A percentile compares a stretch with the other conserved stretches of the same genome.
These are phyloP conservation scores for Aegilops longissima DNA, from an alignment of 176 grass and related monocot genomes.

Conservation along the genomic window DNA sequence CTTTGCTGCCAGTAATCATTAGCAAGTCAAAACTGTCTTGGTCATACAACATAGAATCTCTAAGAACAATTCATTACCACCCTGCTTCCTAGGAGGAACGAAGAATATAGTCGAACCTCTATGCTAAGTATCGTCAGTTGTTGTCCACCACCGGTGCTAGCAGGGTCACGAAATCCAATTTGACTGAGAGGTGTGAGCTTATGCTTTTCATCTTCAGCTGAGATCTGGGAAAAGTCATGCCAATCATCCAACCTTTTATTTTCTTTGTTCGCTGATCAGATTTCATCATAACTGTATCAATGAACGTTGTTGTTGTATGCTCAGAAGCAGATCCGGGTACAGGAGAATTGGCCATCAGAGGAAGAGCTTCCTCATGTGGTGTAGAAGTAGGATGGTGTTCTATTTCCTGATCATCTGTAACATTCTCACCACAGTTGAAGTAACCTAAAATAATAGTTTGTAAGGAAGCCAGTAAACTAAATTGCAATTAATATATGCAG, in stretches of 20 bases:
- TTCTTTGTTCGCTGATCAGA: slow-evolving; percentile 31
- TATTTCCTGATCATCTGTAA: slow-evolving; percentile 24
- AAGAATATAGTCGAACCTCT: slow-evolving; percentile 50
- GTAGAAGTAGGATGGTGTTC: slow-evolving; percentile 15
- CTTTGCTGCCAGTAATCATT: not conserved
- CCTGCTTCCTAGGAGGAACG: not conserved
- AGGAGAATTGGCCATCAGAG: slow-evolving; percentile 32
- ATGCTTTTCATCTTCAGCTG: slow-evolving; percentile 63
- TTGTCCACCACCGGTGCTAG: slow-evolving; percentile 70
- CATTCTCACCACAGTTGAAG: slow-evolving; percentile 19
- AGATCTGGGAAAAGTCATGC: slow-evolving; percentile 88
- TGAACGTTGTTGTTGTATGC: slow-evolving; percentile 6
- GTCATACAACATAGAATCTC: not conserved
- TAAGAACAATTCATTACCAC: slow-evolving; percentile 5
- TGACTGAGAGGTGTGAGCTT: slow-evolving; percentile 87
- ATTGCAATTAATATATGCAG: not conserved
- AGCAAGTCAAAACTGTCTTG: slow-evolving; percentile 16
- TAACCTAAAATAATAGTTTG: slow-evolving; percentile 28
- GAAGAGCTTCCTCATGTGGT: slow-evolving; percentile 22
- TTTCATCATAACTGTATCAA: slow-evolving; percentile 25
- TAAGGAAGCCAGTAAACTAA: not conserved
- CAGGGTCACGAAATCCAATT: slow-evolving; percentile 84
- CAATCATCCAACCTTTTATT: slow-evolving; percentile 25
- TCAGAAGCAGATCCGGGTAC: slow-evolving; percentile 32
- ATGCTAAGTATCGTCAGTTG: slow-evolving; percentile 83